These are phyloP conservation scores for Trichocladium uniseriatum DNA, from an alignment of 495 filamentous ascomycete genomes.

Conservation along the genomic window DNA sequence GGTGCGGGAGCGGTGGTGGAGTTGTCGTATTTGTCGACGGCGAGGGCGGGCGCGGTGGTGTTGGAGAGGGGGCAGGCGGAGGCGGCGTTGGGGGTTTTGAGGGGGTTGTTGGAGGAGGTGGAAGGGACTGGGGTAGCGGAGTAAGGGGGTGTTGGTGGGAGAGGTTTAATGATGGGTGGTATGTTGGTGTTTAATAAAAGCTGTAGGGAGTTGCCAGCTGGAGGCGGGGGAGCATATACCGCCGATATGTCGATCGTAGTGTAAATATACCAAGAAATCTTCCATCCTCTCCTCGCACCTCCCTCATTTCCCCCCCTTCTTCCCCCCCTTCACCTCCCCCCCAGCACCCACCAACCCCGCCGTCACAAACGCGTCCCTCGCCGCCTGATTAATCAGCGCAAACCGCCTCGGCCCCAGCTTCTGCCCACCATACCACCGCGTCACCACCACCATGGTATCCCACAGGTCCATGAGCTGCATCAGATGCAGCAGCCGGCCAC, in stretches of 20 bases:
- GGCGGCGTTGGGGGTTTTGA: constrained; percentile 61
- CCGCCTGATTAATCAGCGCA: constrained; percentile 75
- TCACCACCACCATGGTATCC: constrained; percentile 89
- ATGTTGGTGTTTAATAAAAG: too few relatives aligned
- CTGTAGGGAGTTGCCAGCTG: too few relatives aligned
- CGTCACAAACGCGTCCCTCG: constrained; percentile 74
- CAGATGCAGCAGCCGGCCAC: constrained; percentile 71
- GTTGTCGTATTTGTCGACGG: constrained; percentile 84
- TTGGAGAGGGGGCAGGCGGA: constrained; percentile 62
- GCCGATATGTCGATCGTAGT: not conserved
- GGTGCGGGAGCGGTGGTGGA: constrained; percentile 52
- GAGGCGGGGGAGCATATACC: too few relatives aligned
- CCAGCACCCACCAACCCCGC: constrained; percentile 57
- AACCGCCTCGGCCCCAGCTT: constrained; percentile 83
- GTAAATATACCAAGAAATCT: not conserved
- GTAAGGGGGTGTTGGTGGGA: not conserved
- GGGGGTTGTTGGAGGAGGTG: constrained; percentile 31
- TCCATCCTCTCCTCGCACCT: not conserved
- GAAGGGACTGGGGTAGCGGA: not conserved
- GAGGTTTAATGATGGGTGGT: not conserved
- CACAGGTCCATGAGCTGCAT: constrained; percentile 93
- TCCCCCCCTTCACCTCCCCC: constrained; percentile 36
- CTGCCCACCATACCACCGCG: constrained; percentile 88
- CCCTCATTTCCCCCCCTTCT: constrained; percentile 34
- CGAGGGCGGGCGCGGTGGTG: constrained; percentile 83